Evolutionary conservation across 345 rosid species (phyloP).

Genomic region (Linum trigynum): DNA sequence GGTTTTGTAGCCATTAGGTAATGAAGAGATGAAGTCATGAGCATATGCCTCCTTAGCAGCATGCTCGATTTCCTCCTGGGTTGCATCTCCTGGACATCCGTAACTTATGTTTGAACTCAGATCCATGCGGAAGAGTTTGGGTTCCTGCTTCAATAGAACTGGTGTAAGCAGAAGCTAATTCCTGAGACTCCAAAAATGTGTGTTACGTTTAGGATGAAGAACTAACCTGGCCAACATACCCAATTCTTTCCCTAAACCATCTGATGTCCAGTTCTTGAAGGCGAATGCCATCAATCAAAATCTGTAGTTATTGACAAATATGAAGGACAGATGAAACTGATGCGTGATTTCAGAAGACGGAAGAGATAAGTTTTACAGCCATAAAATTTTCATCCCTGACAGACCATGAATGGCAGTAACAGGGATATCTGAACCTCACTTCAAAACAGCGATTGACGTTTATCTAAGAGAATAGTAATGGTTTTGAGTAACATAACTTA

Average conservation of each 20-base stretch:
- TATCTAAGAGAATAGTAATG: not conserved
- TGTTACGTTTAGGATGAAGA: not conserved
- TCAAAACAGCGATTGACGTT: not conserved
- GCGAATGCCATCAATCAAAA: conserved; percentile 74
- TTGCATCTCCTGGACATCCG: conserved; percentile 58
- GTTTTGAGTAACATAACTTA: too few relatives aligned
- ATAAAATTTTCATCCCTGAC: not conserved
- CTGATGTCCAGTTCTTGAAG: conserved; percentile 68
- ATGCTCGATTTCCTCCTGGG: conserved; percentile 68
- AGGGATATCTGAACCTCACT: not conserved
- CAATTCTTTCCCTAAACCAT: conserved; percentile 82
- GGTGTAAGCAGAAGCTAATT: conserved; percentile 12
- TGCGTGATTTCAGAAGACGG: not conserved
- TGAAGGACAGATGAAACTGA: not conserved
- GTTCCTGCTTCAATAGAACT: conserved; percentile 46
- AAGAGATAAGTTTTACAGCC: not conserved
- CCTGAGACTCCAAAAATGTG: conserved; percentile 1
- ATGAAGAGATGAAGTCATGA: conserved; percentile 74
- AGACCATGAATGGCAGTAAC: not conserved
- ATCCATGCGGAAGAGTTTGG: conserved; percentile 85
- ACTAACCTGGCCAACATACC: conserved; percentile 86
- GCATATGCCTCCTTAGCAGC: conserved; percentile 94
- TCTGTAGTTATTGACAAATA: conserved; percentile 32
- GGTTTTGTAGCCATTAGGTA: conserved; percentile 81
- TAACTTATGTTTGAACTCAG: conserved; percentile 79